These are phyloP conservation scores for Lactarius vividus DNA, from an alignment of 768 basidiomycete species.

Conservation along the genomic window DNA sequence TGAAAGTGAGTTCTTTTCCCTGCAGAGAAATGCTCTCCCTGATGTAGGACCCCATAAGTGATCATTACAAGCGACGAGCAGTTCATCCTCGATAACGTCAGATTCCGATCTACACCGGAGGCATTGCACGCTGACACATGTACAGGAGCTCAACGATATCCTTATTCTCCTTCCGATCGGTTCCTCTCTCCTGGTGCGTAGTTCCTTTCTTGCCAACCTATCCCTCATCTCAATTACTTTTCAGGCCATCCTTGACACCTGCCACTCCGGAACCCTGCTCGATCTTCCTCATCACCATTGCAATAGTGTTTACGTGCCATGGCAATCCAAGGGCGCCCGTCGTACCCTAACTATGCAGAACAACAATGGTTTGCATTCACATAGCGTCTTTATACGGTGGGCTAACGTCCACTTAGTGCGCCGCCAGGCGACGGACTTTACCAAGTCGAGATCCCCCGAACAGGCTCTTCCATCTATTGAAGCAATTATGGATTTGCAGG, in stretches of 20 bases:
- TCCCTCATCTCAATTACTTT: neutral
- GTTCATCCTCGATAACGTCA: conserved; percentile 30
- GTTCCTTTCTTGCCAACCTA: neutral
- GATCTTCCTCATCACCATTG: conserved; percentile 31
- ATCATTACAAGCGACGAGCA: conserved; percentile 21
- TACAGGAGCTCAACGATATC: conserved; percentile 13
- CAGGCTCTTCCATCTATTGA: neutral
- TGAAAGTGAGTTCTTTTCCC: conserved; percentile 24
- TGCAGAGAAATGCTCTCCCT: neutral
- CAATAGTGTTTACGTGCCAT: conserved; percentile 30
- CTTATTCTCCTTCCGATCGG: conserved; percentile 29
- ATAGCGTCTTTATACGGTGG: neutral
- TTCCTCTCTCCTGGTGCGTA: conserved; percentile 24
- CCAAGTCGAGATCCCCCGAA: neutral
- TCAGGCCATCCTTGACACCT: conserved; percentile 31
- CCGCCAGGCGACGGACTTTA: conserved; percentile 9
- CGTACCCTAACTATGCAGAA: conserved; percentile 26
- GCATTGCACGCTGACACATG: neutral
- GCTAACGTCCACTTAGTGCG: conserved; percentile 14
- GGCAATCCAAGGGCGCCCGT: conserved; percentile 30
- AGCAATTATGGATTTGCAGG: neutral
- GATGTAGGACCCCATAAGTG: neutral
- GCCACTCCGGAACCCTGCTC: conserved; percentile 32
- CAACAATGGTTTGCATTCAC: conserved; percentile 17
- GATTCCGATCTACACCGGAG: neutral